Base-by-base conservation (phyloP, 2,329 filamentous ascomycete genomes). In the Didymella sp. region DNA sequence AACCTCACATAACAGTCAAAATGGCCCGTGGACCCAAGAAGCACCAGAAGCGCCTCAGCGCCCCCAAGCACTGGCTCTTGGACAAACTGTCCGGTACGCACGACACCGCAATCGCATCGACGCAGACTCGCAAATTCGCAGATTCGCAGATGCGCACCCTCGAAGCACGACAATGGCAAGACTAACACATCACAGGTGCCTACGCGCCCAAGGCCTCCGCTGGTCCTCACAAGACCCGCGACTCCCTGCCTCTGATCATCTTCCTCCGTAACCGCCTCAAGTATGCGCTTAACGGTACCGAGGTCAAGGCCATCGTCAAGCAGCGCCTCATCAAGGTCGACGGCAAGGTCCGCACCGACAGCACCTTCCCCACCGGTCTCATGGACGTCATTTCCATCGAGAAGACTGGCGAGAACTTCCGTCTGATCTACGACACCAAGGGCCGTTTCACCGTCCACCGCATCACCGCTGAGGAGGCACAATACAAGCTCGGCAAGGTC, bases 391-490 rank as follows among this genome's bases (percentile, higher is more conserved):
- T 99, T 86, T 85, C 86, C 77, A 96, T 99, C 80, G 95, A 99
- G 84, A 99, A 99, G 92, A 99, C 95, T 61, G 93, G 93, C 89
- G 95, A 99, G 89, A 91, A 96, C 90, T 99, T 99, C 92, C 94
- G 95, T 75, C 92, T 99, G 74, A 85, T 99, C 87, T 99, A 98
- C 89, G 95, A 99, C 82, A 99, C 94, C 89, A 99, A 99, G 90
- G 95, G 95, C 76, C 94, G 95, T 81, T 99, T 98, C 91, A 97
- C 95, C 81, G 93, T 99, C 80, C 95, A 99, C 91, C 91, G 95
- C 79, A 98, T 99, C 85, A 94, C 96, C 82, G 84, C 88, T 73
- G 95, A 98, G 87, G 95, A 99, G 91, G 93, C 94, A 75, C 89
- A 95, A 86, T 99, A 97, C 91, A 99, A 99, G 90, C 87, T 99